phyloP scores from a whole-genome alignment of 257 asterid genomes.

The Forsythia suspensa region DNA sequence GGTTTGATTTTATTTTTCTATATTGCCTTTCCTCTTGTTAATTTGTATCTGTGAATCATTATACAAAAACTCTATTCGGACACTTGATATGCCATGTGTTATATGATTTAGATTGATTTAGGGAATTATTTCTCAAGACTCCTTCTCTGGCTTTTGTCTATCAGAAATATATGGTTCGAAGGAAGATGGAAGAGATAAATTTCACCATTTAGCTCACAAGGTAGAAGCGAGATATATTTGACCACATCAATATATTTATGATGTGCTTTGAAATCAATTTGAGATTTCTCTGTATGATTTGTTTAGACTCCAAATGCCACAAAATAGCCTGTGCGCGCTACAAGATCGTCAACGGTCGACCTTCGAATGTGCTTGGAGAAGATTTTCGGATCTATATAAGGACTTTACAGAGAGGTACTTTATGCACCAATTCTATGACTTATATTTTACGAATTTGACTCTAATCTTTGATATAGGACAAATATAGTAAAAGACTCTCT shows the following conservation, averaged over 20 bases:
- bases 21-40: background rate
- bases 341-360: constrained; percentile 93
- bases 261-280: background rate
- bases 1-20: background rate
- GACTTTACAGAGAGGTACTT: constrained; percentile 94
- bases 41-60: background rate
- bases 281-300: constrained; percentile 19
- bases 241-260: background rate
- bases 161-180: constrained; percentile 87
- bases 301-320: constrained; percentile 84
- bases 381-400: constrained; percentile 81
- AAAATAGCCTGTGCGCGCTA: constrained; percentile 92
- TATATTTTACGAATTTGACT: background rate
- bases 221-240: constrained; percentile 35
- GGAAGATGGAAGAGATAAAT: constrained; percentile 86
- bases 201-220: constrained; percentile 87
- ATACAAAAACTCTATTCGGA: background rate
- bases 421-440: no score
- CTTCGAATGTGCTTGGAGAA: constrained; percentile 99
- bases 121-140: constrained; percentile 5
- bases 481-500: background rate
- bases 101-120: background rate
- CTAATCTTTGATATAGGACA: background rate
- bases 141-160: constrained; percentile 16
- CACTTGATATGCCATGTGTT: background rate